Conservation (phyloP, 768 basidiomycete genomes). For the Pholiota conissans region DNA sequence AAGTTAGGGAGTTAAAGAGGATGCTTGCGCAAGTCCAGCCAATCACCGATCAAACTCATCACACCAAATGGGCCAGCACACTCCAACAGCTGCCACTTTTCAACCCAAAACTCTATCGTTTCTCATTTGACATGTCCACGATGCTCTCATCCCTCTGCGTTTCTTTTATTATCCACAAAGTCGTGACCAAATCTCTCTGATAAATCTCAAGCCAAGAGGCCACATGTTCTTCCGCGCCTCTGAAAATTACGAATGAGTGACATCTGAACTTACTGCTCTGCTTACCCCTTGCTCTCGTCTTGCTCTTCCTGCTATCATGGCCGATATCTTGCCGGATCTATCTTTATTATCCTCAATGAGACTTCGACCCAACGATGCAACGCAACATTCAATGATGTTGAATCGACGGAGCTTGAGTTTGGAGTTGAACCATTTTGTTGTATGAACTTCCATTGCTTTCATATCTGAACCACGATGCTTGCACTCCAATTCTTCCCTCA, state of each 20-base stretch:
- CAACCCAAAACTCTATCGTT: not conserved
- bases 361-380: not conserved
- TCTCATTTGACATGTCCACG: not conserved
- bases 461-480: not conserved
- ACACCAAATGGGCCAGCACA: not conserved
- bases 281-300: not conserved
- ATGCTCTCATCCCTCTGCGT: not conserved
- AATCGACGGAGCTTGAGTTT: not conserved
- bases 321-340: not conserved
- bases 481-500: not conserved
- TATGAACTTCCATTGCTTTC: not conserved
- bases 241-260: not conserved
- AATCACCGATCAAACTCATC: too few relatives aligned
- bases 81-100: not conserved
- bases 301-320: conserved; percentile 1
- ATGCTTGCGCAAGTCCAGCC: too few relatives aligned
- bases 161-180: not conserved
- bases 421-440: not conserved
- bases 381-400: not conserved
- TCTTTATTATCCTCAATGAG: conserved; percentile 1
- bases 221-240: not conserved
- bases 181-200: not conserved
- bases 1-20: too few relatives aligned
- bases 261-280: not conserved
- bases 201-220: not conserved